These are phyloP conservation scores for Cyclotella distinguenda DNA, from an alignment of 108 stramenopile genomes.

Conservation along the genomic window DNA sequence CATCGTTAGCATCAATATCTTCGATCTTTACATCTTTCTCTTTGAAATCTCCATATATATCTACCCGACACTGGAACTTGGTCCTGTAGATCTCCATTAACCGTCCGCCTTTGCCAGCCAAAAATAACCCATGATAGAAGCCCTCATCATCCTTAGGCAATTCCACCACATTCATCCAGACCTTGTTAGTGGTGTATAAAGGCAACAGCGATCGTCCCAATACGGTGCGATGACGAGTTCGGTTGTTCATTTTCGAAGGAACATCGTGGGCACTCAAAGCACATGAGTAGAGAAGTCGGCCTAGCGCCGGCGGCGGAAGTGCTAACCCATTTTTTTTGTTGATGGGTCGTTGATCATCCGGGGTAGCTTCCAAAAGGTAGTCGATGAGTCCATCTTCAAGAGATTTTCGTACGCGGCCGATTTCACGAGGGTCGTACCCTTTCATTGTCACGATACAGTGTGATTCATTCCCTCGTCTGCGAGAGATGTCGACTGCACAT, in stretches of 20 bases:
- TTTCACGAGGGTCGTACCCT: conserved; percentile 37
- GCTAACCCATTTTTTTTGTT: no score
- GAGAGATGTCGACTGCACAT: conserved; percentile 34
- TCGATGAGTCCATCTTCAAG: conserved; percentile 34
- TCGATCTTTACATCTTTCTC: conserved; percentile 12
- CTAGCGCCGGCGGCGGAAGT: conserved; percentile 38
- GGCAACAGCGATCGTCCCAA: conserved; percentile 32
- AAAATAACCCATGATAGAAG: conserved; percentile 36
- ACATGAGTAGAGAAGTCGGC: conserved; percentile 30
- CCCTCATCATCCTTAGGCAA: conserved; percentile 30
- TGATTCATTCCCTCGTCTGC: no score
- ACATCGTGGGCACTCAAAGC: conserved; percentile 32
- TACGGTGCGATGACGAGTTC: conserved; percentile 30
- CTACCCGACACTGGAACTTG: conserved; percentile 36
- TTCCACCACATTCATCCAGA: conserved; percentile 48
- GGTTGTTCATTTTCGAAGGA: conserved; percentile 45
- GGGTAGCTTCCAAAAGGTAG: conserved; percentile 33
- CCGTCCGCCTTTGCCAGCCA: conserved; percentile 19
- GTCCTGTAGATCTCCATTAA: conserved; percentile 28
- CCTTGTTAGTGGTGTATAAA: conserved; percentile 31
- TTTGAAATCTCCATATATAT: conserved; percentile 43
- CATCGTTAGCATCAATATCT: background rate
- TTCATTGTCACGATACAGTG: conserved; percentile 33
- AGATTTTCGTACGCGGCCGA: conserved; percentile 31
- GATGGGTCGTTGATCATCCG: conserved; percentile 5